Base-by-base conservation (phyloP, 2,329 filamentous ascomycete species). In the Canariomyces notabilis region DNA sequence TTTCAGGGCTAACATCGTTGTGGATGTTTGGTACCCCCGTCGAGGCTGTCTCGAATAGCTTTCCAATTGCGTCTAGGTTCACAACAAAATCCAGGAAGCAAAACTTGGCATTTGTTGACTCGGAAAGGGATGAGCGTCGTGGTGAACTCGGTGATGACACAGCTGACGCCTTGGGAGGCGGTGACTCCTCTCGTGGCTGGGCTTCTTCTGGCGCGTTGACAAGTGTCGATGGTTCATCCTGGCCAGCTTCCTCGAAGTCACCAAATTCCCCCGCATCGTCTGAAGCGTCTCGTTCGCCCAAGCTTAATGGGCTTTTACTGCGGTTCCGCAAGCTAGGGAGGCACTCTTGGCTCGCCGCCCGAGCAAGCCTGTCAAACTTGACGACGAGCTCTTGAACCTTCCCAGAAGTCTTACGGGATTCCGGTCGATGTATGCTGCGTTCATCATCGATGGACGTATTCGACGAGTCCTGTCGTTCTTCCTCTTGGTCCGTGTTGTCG, bases 321-420 rank as follows among this genome's bases (percentile, higher is more conserved):
- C 49, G 37, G 5, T 23, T 33, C 32, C 51, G 33, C 37, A 36
- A 19, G 22, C 50, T 32, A 4, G 50, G 16, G 4, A 48, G 29
- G 6, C 57, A 57, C 22, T 67, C 64, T 34, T 63, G 57, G 5
- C 50, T 59, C 5, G 42, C 45, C 12, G 59, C 51, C 46, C 60
- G 61, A 19, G 61, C 55, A 16, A 77, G 64, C 3, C 68, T 71
- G 48, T 80, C 74, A 39, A 68, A 76, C 63, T 73, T 69, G 18
- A 67, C 67, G 23, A 77, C 75, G 19, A 78, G 61, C 38, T 72
- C 70, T 44, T 74, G 72, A 2, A 78, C 73, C 50, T 73, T 77
- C 5, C 59, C 56, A 6, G 70, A 72, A 0, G 57, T 53, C 42
- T 69, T 65, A 35, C 62, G 53, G 14, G 48, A 44, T 1, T 51